A percentile compares a stretch with the other conserved stretches of the same genome.
Evolutionary conservation across 2,329 filamentous ascomycete species (phyloP).

Genomic region (Claviceps citrina): DNA sequence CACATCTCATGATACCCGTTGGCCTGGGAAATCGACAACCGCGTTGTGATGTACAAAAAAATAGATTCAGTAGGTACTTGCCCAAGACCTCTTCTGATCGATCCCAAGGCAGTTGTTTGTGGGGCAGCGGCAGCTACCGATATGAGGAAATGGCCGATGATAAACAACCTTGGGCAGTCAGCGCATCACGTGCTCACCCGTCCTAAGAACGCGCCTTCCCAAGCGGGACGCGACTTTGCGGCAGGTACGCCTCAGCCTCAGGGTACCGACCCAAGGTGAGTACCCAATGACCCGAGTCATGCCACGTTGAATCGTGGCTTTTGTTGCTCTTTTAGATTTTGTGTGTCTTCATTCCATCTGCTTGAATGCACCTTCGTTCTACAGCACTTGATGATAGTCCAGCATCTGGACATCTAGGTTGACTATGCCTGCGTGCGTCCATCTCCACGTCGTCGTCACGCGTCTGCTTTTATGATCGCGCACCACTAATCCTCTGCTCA

Average conservation of each 20-base stretch:
- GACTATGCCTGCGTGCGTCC: conserved; percentile 30
- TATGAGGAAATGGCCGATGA: background rate
- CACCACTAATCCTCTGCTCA: conserved; percentile 9
- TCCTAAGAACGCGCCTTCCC: conserved; percentile 4
- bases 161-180: background rate
- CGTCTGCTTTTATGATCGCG: conserved; percentile 3
- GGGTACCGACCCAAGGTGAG: too few species aligned
- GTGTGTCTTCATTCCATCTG: background rate
- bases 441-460: conserved; percentile 1
- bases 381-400: background rate
- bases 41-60: background rate
- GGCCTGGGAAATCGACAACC: background rate
- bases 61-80: too few species aligned
- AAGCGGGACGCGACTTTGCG: background rate
- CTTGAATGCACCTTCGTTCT: background rate
- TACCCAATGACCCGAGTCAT: background rate
- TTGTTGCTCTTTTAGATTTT: background rate
- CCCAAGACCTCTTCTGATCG: too few species aligned
- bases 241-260: background rate
- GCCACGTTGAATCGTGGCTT: background rate
- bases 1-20: background rate
- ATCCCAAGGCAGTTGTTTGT: too few species aligned
- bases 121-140: background rate
- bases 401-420: conserved; percentile 2
- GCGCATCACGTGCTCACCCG: conserved; percentile 8